Base-by-base conservation (phyloP, 106 monocot genomes). In the Chionographis japonica region DNA sequence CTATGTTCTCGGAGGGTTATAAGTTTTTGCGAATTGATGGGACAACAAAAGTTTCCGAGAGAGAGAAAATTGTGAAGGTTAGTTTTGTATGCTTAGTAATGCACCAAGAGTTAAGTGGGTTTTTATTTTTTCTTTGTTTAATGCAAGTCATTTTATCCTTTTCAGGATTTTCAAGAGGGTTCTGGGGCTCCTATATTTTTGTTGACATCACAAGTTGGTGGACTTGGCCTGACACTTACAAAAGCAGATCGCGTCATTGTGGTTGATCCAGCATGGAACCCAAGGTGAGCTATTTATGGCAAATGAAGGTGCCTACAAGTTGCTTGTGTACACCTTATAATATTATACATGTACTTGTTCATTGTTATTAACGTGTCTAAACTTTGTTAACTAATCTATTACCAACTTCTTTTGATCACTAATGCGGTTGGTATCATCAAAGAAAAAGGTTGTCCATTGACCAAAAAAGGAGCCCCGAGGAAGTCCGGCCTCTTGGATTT, bases 261-360 rank as follows among this genome's bases (percentile, higher is more conserved):
- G 56, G 87, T 92, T 77, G 98, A 98, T 76, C 98, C 98, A 18
- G 98, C 98, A 54, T 98, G 93, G 98, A 98, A 98, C 70, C 98
- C 98, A 63, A 98, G 98, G 98, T 98, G 50, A 68, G 7, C 64
- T 69, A 5, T 18, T 3, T 71, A 9, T 16, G 37, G 4, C 6
- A 35, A 19, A 27, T 18, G 41, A 12, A 38, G 4, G n/a, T 72
- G 37, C 20, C 35, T 62, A 35, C 42, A 41, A 17, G 3, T 18
- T 66, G 66, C 40, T 7, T 66, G 9, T 51, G 41, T 56, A 3
- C 39, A 55, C 12, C 8, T 53, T 38, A 15, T 19, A 4, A 35
- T 52, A 0, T 27, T 27, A 27, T 27, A 27, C 0, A 27, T 27
- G 27, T 27, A 27, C 27, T 27, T 27, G 27, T n/a, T n/a, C n/a